These are phyloP conservation scores for Blumeriella jaapii DNA, from an alignment of 2,329 filamentous ascomycete genomes.

Conservation along the genomic window DNA sequence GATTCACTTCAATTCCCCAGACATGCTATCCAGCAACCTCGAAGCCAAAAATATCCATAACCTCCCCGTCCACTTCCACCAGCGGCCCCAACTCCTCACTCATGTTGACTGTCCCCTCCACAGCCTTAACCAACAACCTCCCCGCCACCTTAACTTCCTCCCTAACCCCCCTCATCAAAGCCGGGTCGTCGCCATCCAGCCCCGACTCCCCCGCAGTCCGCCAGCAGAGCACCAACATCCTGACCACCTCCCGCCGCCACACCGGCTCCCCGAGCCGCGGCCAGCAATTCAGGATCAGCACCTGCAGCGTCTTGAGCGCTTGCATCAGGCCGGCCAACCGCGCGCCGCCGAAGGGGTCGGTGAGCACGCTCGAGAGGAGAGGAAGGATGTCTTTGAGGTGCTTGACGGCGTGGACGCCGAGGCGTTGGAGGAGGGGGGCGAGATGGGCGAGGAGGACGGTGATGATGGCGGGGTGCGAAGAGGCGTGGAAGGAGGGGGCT, in stretches of 20 bases:
- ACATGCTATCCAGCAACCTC: too few species aligned
- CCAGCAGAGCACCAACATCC: conserved; percentile 12
- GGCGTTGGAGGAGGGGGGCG: conserved; percentile 36
- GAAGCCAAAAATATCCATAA: conserved; percentile 26
- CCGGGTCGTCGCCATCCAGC: conserved; percentile 28
- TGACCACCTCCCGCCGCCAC: conserved; percentile 8
- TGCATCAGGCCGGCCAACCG: conserved; percentile 35
- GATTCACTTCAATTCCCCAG: too few species aligned
- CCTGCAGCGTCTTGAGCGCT: conserved; percentile 40
- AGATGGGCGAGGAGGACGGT: conserved; percentile 43
- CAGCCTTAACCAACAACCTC: conserved; percentile 17
- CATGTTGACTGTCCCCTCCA: conserved; percentile 10
- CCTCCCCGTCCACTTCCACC: conserved; percentile 26
- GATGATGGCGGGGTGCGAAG: conserved; percentile 45
- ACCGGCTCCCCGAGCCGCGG: conserved; percentile 43
- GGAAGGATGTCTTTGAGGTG: conserved; percentile 61
- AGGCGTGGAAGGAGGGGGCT: conserved; percentile 43
- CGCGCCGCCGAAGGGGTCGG: conserved; percentile 46
- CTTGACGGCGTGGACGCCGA: conserved; percentile 53
- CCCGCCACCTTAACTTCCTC: conserved; percentile 16
- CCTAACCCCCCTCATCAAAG: conserved; percentile 10
- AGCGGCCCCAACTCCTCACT: conserved; percentile 16
- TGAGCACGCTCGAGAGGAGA: conserved; percentile 51
- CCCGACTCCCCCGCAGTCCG: conserved; percentile 20
- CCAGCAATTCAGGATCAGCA: conserved; percentile 54